phyloP scores from a whole-genome alignment of 345 rosid genomes.

The rapeseed (Brassica napus) region DNA sequence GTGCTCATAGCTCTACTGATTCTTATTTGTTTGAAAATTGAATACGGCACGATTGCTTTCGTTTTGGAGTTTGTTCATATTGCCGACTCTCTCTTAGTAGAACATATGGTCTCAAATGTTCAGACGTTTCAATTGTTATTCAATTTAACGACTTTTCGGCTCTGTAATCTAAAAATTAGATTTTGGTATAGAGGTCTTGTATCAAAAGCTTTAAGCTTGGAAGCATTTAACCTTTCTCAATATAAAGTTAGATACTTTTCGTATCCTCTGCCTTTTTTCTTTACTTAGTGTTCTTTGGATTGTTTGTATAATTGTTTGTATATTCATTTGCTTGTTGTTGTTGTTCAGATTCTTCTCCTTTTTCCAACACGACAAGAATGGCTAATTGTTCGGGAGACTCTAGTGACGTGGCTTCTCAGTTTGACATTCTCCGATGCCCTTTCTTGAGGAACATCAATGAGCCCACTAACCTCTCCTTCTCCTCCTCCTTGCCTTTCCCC shows the following conservation, averaged over 20 bases:
- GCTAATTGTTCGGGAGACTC: constrained; percentile 54
- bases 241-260: neutral
- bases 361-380: constrained; percentile 44
- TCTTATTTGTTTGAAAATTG: neutral
- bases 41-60: neutral
- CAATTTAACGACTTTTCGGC: neutral
- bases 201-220: neutral
- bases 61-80: neutral
- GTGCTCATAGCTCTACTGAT: constrained; percentile 5
- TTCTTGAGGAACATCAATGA: constrained; percentile 95
- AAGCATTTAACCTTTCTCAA: neutral
- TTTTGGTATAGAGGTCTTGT: neutral
- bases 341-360: constrained; percentile 31
- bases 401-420: constrained; percentile 52
- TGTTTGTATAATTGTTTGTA: no score
- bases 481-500: constrained; percentile 63
- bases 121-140: neutral
- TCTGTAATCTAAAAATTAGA: neutral
- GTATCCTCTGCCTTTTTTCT: neutral
- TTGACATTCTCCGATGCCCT: constrained; percentile 73
- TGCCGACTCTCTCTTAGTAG: neutral
- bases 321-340: neutral
- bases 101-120: neutral
- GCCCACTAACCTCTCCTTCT: constrained; percentile 86
- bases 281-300: no score